A percentile compares a stretch with the other conserved stretches of the same genome.
phyloP scores from a whole-genome alignment of 1,284 basidiomycete species.

The Ceratobasidium sp. region DNA sequence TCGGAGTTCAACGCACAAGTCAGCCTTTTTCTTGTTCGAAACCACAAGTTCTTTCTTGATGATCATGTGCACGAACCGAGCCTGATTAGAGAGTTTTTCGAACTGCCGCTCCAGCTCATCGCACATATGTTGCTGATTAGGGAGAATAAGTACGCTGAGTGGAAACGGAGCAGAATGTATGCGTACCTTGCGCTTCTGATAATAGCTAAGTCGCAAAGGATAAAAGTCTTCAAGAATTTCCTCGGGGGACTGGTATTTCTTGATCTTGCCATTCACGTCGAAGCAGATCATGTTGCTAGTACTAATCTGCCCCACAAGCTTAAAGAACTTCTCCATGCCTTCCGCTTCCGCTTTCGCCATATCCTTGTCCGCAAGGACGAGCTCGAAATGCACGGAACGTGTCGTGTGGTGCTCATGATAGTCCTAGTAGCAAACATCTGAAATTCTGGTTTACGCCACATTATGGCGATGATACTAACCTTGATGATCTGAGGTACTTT shows the following conservation, averaged over 20 bases:
- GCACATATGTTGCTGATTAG: slow-evolving; percentile 81
- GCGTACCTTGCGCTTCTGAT: slow-evolving; percentile 91
- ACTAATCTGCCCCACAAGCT: slow-evolving; percentile 82
- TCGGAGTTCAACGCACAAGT: slow-evolving; percentile 87
- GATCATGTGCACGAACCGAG: slow-evolving; percentile 97
- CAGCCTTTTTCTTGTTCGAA: slow-evolving; percentile 90
- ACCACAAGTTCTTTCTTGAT: slow-evolving; percentile 89
- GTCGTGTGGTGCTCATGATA: slow-evolving; percentile 98
- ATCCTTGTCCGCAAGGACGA: slow-evolving; percentile 84
- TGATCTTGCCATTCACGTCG: slow-evolving; percentile 95
- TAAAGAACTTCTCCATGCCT: slow-evolving; percentile 92
- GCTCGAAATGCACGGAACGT: slow-evolving; percentile 88
- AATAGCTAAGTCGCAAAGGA: slow-evolving; percentile 87
- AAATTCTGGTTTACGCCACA: neutral
- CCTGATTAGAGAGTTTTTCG: slow-evolving; percentile 93
- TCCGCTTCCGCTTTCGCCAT: slow-evolving; percentile 87
- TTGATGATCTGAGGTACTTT: slow-evolving; percentile 71
- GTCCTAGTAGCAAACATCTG: slow-evolving; percentile 67
- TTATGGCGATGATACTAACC: slow-evolving; percentile 61
- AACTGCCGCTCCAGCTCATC: slow-evolving; percentile 85
- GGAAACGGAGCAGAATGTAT: slow-evolving; percentile 2
- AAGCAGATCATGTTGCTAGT: slow-evolving; percentile 99
- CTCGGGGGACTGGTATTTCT: slow-evolving; percentile 90
- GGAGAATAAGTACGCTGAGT: neutral
- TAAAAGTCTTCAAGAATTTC: slow-evolving; percentile 96